These are phyloP conservation scores for Zasmidium citrigriseum DNA, from an alignment of 2,329 filamentous ascomycete species.

Conservation along the genomic window DNA sequence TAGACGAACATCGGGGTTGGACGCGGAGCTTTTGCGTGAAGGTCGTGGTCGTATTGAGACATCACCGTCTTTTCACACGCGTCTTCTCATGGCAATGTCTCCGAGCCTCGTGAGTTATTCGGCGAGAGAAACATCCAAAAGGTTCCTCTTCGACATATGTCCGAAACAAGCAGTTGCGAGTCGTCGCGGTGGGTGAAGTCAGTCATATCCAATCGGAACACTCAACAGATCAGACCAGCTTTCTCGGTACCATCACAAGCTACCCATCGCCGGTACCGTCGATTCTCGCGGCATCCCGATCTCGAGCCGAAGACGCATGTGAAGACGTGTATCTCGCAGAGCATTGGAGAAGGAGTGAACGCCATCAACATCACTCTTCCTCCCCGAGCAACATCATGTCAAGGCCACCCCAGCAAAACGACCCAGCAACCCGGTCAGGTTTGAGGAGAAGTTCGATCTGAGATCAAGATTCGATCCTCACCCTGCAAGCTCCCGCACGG, in stretches of 20 bases:
- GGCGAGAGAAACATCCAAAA: background rate
- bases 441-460: background rate
- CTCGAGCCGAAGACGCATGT: background rate
- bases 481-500: background rate
- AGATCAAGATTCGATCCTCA: background rate
- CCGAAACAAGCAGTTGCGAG: background rate
- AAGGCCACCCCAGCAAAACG: background rate
- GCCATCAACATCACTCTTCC: too few relatives aligned
- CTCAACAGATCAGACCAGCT: background rate
- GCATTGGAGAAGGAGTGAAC: too few relatives aligned
- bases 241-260: background rate
- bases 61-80: background rate
- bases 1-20: too few relatives aligned
- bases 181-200: background rate
- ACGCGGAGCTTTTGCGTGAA: too few relatives aligned
- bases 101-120: background rate
- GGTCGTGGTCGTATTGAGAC: background rate
- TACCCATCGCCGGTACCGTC: background rate
- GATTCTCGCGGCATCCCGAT: background rate
- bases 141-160: background rate
- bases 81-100: background rate
- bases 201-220: background rate
- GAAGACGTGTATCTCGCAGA: too few relatives aligned
- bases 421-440: background rate
- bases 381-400: too few relatives aligned